Base-by-base conservation (phyloP, 2,329 filamentous ascomycete species). In the Fusarium phyllophilum region DNA sequence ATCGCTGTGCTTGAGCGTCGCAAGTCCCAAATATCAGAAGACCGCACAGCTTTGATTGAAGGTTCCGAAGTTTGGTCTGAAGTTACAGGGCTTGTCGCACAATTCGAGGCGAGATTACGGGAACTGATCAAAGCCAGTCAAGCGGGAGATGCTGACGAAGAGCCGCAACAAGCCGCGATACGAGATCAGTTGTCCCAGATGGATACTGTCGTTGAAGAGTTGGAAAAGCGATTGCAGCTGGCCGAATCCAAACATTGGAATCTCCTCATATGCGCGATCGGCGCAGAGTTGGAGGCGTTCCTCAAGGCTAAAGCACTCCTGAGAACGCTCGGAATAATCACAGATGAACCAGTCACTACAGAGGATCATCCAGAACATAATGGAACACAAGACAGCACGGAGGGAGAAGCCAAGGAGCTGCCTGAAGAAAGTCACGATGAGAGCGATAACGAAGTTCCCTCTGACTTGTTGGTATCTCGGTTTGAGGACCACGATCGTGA, bases 211-310 rank as follows among this genome's bases (percentile, higher is more conserved):
- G 86, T 92, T 18, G 75, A 77, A 2, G 86, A 87, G 6, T 81
- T 96, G 8, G 86, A 90, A 60, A 81, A 85, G 22, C 86, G 87
- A 26, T 77, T 91, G 33, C 82, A 85, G 4, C 78, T 86, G 6
- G 91, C 91, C 0, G 89, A 93, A 68, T 83, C 85, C 3, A 88
- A 88, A 64, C 86, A 87, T 22, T 96, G 93, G 93, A 95, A 92
- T 64, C 83, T 95, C 22, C 85, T 96, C 24, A 90, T 95, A 9
- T 93, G 90, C 58, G 93, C 92, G 17, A 90, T 96, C 39, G 92
- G 93, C 1, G 93, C 93, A 1, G 93, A 94, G 79, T 78, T 93
- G 4, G 90, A 92, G 66, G 91, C 91, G 6, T 91, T 93, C 68
- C 83, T 83, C 38, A 88, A 91, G 76, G 91, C 90, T 3, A 86